These are phyloP conservation scores for Chaetoceros tenuissimus DNA, from an alignment of 108 stramenopile genomes.

Conservation along the genomic window DNA sequence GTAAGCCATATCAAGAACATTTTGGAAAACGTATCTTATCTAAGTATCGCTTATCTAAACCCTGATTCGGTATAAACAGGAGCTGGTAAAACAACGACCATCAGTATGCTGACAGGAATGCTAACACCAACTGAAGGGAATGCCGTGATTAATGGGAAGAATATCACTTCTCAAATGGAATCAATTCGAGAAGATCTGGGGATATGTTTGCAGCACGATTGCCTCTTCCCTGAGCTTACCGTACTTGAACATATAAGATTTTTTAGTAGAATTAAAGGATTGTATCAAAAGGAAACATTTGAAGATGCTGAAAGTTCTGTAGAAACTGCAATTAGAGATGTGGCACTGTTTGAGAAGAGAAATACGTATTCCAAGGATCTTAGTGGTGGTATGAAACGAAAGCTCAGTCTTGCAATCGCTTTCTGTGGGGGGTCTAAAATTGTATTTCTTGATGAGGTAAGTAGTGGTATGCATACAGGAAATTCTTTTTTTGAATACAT, in stretches of 20 bases:
- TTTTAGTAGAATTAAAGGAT: slow-evolving; percentile 75
- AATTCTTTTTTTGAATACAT: background rate
- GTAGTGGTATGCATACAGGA: background rate
- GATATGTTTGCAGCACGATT: slow-evolving; percentile 92
- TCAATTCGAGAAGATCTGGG: slow-evolving; percentile 68
- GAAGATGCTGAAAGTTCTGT: slow-evolving; percentile 51
- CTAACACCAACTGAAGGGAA: slow-evolving; percentile 79
- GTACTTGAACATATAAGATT: slow-evolving; percentile 85
- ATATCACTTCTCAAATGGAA: slow-evolving; percentile 56
- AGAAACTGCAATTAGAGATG: slow-evolving; percentile 56
- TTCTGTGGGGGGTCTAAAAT: slow-evolving; percentile 76
- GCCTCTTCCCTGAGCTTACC: slow-evolving; percentile 79
- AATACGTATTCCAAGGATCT: slow-evolving; percentile 68
- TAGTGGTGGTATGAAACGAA: slow-evolving; percentile 84
- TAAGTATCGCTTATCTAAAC: background rate
- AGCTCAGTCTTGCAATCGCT: slow-evolving; percentile 82
- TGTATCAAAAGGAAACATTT: slow-evolving; percentile 34
- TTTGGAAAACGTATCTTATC: slow-evolving; percentile 5
- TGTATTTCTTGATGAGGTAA: slow-evolving; percentile 31
- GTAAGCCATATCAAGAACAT: too few species aligned
- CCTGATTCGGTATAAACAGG: too few species aligned
- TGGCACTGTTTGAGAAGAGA: slow-evolving; percentile 64
- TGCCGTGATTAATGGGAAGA: slow-evolving; percentile 71
- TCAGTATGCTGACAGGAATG: slow-evolving; percentile 91
- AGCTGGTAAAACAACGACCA: slow-evolving; percentile 61